phyloP scores from a whole-genome alignment of 2,329 filamentous ascomycete species.

The Meredithiella fracta region DNA sequence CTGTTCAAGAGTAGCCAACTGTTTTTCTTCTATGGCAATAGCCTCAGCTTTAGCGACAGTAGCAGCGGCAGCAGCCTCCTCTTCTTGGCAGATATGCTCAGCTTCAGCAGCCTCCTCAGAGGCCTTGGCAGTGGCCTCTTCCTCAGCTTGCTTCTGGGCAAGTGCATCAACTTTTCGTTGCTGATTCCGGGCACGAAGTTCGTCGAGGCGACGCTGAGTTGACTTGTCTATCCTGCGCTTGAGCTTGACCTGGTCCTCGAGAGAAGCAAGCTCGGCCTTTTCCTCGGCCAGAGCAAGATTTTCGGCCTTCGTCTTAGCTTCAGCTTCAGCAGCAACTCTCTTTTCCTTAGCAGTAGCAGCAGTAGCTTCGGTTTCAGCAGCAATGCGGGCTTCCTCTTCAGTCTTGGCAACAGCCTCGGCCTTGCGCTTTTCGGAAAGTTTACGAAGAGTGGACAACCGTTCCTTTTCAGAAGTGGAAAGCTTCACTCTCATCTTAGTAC shows the following conservation, averaged over 20 bases:
- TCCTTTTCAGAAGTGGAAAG: background rate
- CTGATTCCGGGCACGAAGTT: constrained; percentile 9
- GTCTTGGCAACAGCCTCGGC: constrained; percentile 19
- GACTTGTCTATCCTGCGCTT: constrained; percentile 4
- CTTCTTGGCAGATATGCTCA: constrained; percentile 3
- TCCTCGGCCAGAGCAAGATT: constrained; percentile 18
- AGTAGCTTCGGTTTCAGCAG: constrained; percentile 3
- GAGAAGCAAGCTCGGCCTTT: constrained; percentile 17
- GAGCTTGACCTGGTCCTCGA: constrained; percentile 11
- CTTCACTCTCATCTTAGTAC: constrained; percentile 9
- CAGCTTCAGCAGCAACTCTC: background rate
- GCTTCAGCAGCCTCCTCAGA: constrained; percentile 17
- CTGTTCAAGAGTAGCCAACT: constrained; percentile 7
- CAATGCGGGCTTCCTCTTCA: constrained; percentile 16
- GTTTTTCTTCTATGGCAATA: constrained; percentile 7
- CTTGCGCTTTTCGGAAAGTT: constrained; percentile 21
- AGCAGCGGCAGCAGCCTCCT: constrained; percentile 1
- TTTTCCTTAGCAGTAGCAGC: background rate
- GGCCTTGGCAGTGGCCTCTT: constrained; percentile 17
- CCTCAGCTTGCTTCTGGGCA: constrained; percentile 21
- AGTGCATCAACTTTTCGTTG: constrained; percentile 20
- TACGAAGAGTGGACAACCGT: constrained; percentile 9
- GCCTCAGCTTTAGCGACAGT: constrained; percentile 3
- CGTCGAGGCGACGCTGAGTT: constrained; percentile 1
- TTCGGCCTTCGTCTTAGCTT: constrained; percentile 2